Percentiles rank a stretch among this genome's conserved stretches.
Evolutionary conservation across 768 basidiomycete genomes (phyloP).

Genomic region (Antrodiella citrinella): DNA sequence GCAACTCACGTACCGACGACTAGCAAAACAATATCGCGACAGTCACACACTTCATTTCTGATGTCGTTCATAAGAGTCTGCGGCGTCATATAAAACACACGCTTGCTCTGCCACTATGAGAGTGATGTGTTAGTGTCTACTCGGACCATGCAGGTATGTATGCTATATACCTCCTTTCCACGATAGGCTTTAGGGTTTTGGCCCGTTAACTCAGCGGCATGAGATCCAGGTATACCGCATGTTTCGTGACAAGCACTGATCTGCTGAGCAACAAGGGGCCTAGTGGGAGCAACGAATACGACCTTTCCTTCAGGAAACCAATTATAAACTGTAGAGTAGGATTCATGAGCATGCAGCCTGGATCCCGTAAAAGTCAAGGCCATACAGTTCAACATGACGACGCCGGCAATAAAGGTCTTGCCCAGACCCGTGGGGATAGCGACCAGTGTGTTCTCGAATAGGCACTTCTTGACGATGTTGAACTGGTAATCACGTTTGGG

Average conservation of each 20-base stretch:
- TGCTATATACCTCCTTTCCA: slow-evolving; percentile 45
- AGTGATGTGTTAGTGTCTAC: background rate
- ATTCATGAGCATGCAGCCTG: slow-evolving; percentile 12
- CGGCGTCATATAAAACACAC: slow-evolving; percentile 93
- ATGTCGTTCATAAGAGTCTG: slow-evolving; percentile 92
- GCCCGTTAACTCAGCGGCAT: slow-evolving; percentile 85
- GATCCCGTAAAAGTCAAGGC: too few relatives aligned
- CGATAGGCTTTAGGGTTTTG: slow-evolving; percentile 47
- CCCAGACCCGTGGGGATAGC: slow-evolving; percentile 94
- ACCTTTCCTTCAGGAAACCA: slow-evolving; percentile 93
- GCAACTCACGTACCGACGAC: slow-evolving; percentile 61
- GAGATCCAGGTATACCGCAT: slow-evolving; percentile 85
- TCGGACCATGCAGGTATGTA: background rate
- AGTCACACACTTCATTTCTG: slow-evolving; percentile 61
- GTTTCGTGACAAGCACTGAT: slow-evolving; percentile 87
- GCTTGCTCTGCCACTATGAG: slow-evolving; percentile 67
- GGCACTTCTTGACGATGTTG: slow-evolving; percentile 78
- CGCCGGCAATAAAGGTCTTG: slow-evolving; percentile 97
- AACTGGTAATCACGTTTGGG: slow-evolving; percentile 90
- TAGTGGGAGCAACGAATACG: slow-evolving; percentile 92
- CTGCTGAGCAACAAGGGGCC: slow-evolving; percentile 94
- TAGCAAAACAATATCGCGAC: slow-evolving; percentile 71
- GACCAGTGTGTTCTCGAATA: slow-evolving; percentile 92
- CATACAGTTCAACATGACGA: slow-evolving; percentile 91
- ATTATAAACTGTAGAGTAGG: slow-evolving; percentile 82